Percentiles rank a stretch among this genome's conserved stretches.
phyloP scores from a whole-genome alignment of 345 rosid genomes.

The Eucalyptus tenuipes region DNA sequence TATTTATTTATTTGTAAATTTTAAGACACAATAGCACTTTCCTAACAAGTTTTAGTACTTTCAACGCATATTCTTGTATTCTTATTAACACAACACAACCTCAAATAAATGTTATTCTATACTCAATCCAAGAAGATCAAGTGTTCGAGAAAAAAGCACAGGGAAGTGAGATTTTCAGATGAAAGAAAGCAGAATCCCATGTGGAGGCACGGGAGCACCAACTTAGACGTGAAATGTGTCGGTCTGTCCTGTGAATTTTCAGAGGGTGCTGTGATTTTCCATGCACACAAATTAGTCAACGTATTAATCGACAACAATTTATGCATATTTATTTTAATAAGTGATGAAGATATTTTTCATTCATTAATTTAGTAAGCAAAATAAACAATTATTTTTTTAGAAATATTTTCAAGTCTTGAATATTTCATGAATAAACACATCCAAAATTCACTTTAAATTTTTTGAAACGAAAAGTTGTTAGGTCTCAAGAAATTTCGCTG shows the following conservation, averaged over 20 bases:
- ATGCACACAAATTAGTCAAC: too few relatives aligned
- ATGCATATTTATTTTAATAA: too few relatives aligned
- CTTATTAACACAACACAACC: not conserved
- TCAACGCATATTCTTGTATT: not conserved
- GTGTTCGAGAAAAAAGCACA: not conserved
- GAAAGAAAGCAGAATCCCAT: not conserved
- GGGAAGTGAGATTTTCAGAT: not conserved
- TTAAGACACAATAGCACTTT: not conserved
- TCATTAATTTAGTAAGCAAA: not conserved
- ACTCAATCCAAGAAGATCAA: not conserved
- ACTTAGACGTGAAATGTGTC: conserved; percentile 9
- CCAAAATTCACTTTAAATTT: not conserved
- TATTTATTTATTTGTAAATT: too few relatives aligned
- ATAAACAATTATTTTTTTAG: too few relatives aligned
- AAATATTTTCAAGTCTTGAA: too few relatives aligned
- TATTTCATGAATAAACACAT: not conserved
- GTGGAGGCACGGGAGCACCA: not conserved
- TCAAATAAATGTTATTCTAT: not conserved
- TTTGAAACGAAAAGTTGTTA: not conserved
- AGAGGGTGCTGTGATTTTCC: too few relatives aligned
- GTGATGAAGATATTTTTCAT: too few relatives aligned
- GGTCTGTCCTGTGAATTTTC: not conserved
- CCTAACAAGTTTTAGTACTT: too few relatives aligned
- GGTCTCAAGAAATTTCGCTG: not conserved
- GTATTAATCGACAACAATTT: too few relatives aligned